Evolutionary conservation across 768 basidiomycete species (phyloP).

Genomic region (Phanerodontia chrysosporium): DNA sequence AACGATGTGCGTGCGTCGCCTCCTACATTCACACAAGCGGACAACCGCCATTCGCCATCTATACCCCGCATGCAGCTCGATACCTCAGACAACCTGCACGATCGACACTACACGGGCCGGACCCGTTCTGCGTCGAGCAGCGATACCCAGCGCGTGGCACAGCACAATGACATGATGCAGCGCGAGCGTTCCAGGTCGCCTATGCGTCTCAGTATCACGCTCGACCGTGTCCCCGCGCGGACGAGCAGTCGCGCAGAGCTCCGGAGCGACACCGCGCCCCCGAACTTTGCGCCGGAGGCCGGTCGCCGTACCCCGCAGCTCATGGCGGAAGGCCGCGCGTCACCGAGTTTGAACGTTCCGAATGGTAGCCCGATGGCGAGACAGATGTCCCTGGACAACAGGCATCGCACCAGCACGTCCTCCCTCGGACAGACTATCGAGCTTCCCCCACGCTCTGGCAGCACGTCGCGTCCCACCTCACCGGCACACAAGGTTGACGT

Average conservation of each 20-base stretch:
- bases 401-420: constrained; percentile 11
- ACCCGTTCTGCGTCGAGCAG: constrained; percentile 23
- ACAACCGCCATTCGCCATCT: not conserved
- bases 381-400: constrained; percentile 16
- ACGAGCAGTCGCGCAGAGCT: constrained; percentile 25
- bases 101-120: constrained; percentile 9
- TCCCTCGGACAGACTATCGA: constrained; percentile 17
- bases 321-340: constrained; percentile 12
- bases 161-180: not conserved
- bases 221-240: constrained; percentile 33
- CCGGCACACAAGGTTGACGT: constrained; percentile 66
- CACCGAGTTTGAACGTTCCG: constrained; percentile 6
- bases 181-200: constrained; percentile 18
- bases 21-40: constrained; percentile 1
- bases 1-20: constrained; percentile 13
- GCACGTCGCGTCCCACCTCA: constrained; percentile 46
- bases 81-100: not conserved
- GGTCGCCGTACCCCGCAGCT: constrained; percentile 10
- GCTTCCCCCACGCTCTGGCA: constrained; percentile 28
- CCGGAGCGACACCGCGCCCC: constrained; percentile 8
- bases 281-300: constrained; percentile 13
- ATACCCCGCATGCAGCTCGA: constrained; percentile 7
- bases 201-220: constrained; percentile 24
- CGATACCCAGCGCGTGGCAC: constrained; percentile 12
- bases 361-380: constrained; percentile 12